Evolutionary conservation across 2,329 filamentous ascomycete genomes (phyloP).

Genomic region (Herpotrichia juniperi): DNA sequence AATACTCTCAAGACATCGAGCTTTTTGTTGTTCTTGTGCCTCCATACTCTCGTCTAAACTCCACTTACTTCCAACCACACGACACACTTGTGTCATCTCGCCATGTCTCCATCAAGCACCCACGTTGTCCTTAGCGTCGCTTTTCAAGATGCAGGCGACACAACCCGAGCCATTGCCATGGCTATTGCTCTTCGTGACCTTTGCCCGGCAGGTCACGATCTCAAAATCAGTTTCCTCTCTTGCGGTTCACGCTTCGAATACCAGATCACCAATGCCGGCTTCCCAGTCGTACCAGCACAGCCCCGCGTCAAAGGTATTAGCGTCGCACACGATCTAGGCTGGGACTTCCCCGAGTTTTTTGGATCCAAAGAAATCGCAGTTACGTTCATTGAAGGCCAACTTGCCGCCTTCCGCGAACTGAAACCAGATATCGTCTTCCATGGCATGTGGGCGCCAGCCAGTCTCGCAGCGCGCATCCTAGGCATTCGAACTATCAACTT

Average conservation of each 20-base stretch:
- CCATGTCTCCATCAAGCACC: slow-evolving; percentile 22
- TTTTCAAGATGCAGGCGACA: slow-evolving; percentile 41
- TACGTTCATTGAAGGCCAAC: slow-evolving; percentile 38
- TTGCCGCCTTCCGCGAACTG: slow-evolving; percentile 32
- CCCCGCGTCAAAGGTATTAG: slow-evolving; percentile 38
- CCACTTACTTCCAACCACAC: not conserved
- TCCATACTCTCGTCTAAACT: not conserved
- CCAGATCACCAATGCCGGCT: slow-evolving; percentile 37
- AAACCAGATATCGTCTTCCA: slow-evolving; percentile 42
- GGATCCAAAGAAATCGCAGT: slow-evolving; percentile 38
- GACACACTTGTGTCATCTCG: not conserved
- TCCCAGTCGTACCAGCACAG: slow-evolving; percentile 37
- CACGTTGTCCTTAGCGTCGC: slow-evolving; percentile 39
- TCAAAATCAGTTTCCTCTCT: slow-evolving; percentile 38
- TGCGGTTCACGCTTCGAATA: slow-evolving; percentile 38
- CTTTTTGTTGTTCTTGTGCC: not conserved
- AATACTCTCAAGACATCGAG: not conserved
- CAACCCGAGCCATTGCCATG: slow-evolving; percentile 39
- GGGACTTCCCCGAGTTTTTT: slow-evolving; percentile 43
- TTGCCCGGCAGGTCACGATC: slow-evolving; percentile 28
- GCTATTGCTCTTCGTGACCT: slow-evolving; percentile 34
- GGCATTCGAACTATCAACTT: slow-evolving; percentile 42
- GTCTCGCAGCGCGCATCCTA: slow-evolving; percentile 35
- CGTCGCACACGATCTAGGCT: slow-evolving; percentile 39
- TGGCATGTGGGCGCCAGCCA: slow-evolving; percentile 42